Evolutionary conservation across 2,329 filamentous ascomycete species (phyloP).

Genomic region (Sclerotinia borealis): DNA sequence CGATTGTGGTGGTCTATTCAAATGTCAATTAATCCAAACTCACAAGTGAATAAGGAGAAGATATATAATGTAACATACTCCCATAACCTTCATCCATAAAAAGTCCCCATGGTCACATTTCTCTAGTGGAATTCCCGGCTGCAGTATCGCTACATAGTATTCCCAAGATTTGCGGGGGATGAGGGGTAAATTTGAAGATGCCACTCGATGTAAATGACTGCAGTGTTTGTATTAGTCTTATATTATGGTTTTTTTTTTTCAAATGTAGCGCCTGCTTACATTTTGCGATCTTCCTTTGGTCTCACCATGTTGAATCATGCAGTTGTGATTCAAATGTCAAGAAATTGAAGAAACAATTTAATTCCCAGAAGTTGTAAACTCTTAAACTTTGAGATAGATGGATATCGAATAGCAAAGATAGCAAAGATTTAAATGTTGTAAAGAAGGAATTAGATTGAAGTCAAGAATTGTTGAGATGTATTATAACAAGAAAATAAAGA

Average conservation of each 20-base stretch:
- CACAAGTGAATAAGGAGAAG: background rate
- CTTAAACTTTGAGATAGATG: no score
- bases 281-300: background rate
- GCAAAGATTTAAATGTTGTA: no score
- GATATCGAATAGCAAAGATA: no score
- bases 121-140: background rate
- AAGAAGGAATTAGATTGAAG: no score
- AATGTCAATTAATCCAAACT: background rate
- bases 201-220: background rate
- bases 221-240: background rate
- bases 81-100: background rate
- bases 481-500: no score
- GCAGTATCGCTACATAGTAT: background rate
- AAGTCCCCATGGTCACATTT: background rate
- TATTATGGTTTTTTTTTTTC: rapidly evolving
- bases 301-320: no score
- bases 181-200: background rate
- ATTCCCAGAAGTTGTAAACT: no score
- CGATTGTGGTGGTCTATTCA: background rate
- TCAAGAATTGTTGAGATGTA: no score
- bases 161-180: background rate
- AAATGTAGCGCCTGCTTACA: background rate
- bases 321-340: background rate
- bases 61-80: background rate
- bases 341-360: background rate